Conservation (phyloP, 768 basidiomycete species). For the Russula vinacea region DNA sequence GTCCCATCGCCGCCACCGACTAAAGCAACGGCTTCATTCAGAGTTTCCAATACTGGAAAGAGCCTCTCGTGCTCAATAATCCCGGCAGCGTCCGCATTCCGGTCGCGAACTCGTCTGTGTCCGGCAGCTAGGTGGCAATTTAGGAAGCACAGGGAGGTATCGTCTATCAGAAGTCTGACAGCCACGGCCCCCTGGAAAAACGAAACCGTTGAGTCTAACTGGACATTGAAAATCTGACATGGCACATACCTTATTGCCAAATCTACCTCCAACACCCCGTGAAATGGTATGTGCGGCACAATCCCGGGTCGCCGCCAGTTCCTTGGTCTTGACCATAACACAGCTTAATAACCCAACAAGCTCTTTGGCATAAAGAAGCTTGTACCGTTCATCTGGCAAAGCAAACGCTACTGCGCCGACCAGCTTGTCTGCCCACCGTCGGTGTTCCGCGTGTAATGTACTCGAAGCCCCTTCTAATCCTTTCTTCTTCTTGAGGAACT, state of each 20-base stretch:
- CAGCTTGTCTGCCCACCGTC: constrained; percentile 83
- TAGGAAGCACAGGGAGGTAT: constrained; percentile 90
- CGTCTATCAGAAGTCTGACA: constrained; percentile 84
- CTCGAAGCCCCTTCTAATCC: constrained; percentile 64
- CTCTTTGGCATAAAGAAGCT: constrained; percentile 80
- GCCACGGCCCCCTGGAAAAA: constrained; percentile 75
- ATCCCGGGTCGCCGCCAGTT: constrained; percentile 60
- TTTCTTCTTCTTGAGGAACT: constrained; percentile 72
- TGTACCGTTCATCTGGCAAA: constrained; percentile 72
- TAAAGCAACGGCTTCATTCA: constrained; percentile 62
- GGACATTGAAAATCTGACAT: background rate
- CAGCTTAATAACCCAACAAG: constrained; percentile 85
- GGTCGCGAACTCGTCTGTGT: constrained; percentile 72
- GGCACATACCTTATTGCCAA: constrained; percentile 87
- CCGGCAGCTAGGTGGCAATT: constrained; percentile 98
- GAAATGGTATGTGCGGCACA: constrained; percentile 79
- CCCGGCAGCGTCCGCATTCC: constrained; percentile 84
- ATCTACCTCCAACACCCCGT: constrained; percentile 86
- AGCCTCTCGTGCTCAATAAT: constrained; percentile 81
- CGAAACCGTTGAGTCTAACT: background rate
- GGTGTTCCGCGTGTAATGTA: constrained; percentile 83
- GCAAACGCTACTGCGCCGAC: constrained; percentile 65
- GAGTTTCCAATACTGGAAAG: constrained; percentile 48
- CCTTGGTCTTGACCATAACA: constrained; percentile 67
- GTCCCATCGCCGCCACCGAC: constrained; percentile 90